These are phyloP conservation scores for Lodderomyces pseudojiufengensis DNA, from an alignment of 1,139 yeast genomes.

Conservation along the genomic window DNA sequence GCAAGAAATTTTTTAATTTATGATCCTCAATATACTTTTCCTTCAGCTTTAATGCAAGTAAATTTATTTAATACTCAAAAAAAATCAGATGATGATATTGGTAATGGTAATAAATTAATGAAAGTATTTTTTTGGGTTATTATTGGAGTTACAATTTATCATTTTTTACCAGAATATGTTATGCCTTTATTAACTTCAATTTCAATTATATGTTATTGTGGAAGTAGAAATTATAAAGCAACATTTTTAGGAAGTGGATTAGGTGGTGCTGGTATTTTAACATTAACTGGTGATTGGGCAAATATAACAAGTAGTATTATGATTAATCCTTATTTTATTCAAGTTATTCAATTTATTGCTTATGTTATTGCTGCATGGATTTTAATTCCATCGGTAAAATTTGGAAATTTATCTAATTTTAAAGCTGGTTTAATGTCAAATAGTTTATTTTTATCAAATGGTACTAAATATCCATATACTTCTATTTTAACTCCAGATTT, in stretches of 20 bases:
- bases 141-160: conserved; percentile 35
- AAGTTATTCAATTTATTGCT: conserved; percentile 39
- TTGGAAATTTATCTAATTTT: conserved; percentile 25
- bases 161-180: conserved; percentile 40
- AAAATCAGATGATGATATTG: conserved; percentile 17
- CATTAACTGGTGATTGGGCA: conserved; percentile 45
- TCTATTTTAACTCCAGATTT: conserved; percentile 31
- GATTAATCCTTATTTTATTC: conserved; percentile 47
- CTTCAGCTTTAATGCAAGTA: conserved; percentile 47
- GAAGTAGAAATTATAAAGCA: conserved; percentile 31
- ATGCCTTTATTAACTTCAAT: conserved; percentile 42
- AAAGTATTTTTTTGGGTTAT: conserved; percentile 30
- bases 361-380: conserved; percentile 42
- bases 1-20: conserved; percentile 38
- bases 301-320: conserved; percentile 42
- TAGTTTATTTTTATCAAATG: conserved; percentile 29
- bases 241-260: conserved; percentile 45
- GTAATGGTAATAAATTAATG: conserved; percentile 28
- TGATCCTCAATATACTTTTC: conserved; percentile 46
- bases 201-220: conserved; percentile 43
- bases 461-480: conserved; percentile 35
- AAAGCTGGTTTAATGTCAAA: conserved; percentile 42
- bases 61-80: conserved; percentile 37
- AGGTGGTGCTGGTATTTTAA: conserved; percentile 45
- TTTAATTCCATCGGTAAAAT: conserved; percentile 39